Base-by-base conservation (phyloP, 2,329 filamentous ascomycete genomes). In the Cladosporium sphaerospermum region DNA sequence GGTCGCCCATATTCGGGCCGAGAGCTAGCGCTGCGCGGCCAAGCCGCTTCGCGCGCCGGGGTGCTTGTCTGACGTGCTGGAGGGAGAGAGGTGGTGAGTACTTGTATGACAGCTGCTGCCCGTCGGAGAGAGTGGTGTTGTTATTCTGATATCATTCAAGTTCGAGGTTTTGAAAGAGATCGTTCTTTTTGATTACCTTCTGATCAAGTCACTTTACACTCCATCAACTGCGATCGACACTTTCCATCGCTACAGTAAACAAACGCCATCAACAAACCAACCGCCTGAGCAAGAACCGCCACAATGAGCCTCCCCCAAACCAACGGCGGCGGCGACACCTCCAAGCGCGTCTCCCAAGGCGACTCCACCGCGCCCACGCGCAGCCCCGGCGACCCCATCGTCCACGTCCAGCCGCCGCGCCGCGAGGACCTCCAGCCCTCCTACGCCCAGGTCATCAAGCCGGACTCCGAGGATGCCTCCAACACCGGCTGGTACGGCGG, bases 351-450 rank as follows among this genome's bases (percentile, higher is more conserved):
- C 11, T 23, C 45, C 18, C 23, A 41, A 19, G 46, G 37, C 40
- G 48, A 51, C 39, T 19, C 28, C 14, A 14, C 40, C 40, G 13
- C 13, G 13, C 19, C 31, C 16, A 34, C 28, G 11, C 18, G 48
- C 19, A 40, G 40, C 13, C 40, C 39, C 40, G 32, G 32, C 33
- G 62, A 64, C 3, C 62, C 64, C 10, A 62, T 77, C 47, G 67
- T 78, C 59, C 75, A 77, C 53, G 90, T 96, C 45, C 81, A 91
- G 66, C 91, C 89, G 18, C 89, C 92, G 13, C 82, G 83, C 56
- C 79, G 84, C 63, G 88, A 90, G 61, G 92, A 96, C 66, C 78
- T 97, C 9, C 90, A 96, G 73, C 84, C 84, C 54, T 88, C 81
- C 3, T 67, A 67, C 53, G 89, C 89, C 6, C 78, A 83, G 57